These are phyloP conservation scores for grape (Vitis vinifera) DNA, from an alignment of 164 flowering plant genomes.

Conservation along the genomic window ASM3070453v1 NC_081814.1:2177501-2178000, in stretches of 20 bases:
- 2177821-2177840: background rate
- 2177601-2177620: background rate
- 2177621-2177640: background rate
- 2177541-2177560: background rate
- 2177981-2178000: constrained; percentile 22
- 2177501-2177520: background rate
- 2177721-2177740: background rate
- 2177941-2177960: constrained; percentile 13
- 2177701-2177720: background rate
- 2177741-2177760: background rate
- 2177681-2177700: background rate
- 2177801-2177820: constrained; percentile 23
- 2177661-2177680: background rate
- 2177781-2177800: background rate
- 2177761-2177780: background rate
- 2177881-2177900: constrained; percentile 10
- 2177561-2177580: background rate
- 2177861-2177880: constrained; percentile 12
- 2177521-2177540: background rate
- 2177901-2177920: constrained; percentile 22
- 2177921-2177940: constrained; percentile 15
- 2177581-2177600: background rate
- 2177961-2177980: constrained; percentile 27
- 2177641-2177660: background rate
- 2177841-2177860: constrained; percentile 23